Evolutionary conservation across 768 basidiomycete genomes (phyloP), one percentile per base, ranked within the genome.

Genomic region (Pleurotus djamor): DNA sequence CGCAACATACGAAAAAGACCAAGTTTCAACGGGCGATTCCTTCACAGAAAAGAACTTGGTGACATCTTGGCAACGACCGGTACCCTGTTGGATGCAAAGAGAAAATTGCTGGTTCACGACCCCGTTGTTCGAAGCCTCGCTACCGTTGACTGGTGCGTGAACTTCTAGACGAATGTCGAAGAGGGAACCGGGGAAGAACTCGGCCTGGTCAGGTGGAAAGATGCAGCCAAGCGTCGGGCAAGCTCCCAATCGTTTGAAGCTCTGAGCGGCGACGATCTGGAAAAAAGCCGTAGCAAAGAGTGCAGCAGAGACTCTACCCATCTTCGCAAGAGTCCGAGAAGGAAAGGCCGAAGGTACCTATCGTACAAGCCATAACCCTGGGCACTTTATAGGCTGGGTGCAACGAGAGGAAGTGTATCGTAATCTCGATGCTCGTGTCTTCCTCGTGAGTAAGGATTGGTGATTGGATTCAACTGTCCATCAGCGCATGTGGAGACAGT

Each of bases 91-190:
- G 56, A 63, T 61, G 34, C 61, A 63, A 36, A 63, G 57, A 37
- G 61, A 32, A 41, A 63, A 63, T 21, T 60, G 28, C 35, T 63
- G 52, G 59, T 63, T 54, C 5, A 52, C 45, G 17, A 60, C 59
- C 38, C 61, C 61, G 37, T 48, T 48, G 41, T 57, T 57, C 37
- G 33, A 51, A n/a, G 61, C 60, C 59, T 63, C 61, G 37, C 34
- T 55, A 12, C 61, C 61, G 12, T 60, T 60, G 2, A 57, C 48
- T 38, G 61, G 61, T 9, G 61, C 61, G 48, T 63, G 61, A 32
- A 63, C 61, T 44, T 63, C 61, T 13, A 63, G 60, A 13, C 61
- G 59, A 44, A 63, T 57, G 41, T 63, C 61, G 48, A 63, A 63
- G 32, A 36, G 57, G 36, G 61, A 52, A 17, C 61, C 61, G 35